Evolutionary conservation across 108 stramenopile genomes (phyloP), one percentile per base, ranked within the genome.

Genomic region (Nitzschia sp.): DNA sequence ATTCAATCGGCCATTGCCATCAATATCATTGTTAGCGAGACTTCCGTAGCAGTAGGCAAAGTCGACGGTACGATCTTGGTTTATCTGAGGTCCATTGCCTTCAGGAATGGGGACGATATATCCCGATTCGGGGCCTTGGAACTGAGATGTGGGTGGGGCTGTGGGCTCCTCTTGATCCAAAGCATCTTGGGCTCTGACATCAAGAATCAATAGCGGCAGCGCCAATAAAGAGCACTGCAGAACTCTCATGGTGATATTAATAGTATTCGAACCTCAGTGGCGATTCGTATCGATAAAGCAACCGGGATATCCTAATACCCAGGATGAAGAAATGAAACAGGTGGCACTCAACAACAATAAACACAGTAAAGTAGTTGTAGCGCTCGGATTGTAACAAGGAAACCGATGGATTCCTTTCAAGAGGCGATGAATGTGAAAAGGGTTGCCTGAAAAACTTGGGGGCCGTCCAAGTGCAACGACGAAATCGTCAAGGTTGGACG

Each of bases 1-100:
- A 54, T 54, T 49, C 21, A 76, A 19, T 28, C 58, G 60, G 2
- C 46, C 46, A 34, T 74, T 46, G 6, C 45, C 45, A 26, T 74
- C 60, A 21, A 38, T 35, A 36, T 74, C 73, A 33, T 65, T 32
- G 3, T 38, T 29, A 31, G 29, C 59, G 60, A 76, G 32, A 38
- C 67, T 31, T 27, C 28, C 36, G 57, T 69, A 76, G 57, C 75
- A 76, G 34, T 64, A 68, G 1, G 61, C 53, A 32, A 59, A 76
- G 31, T 76, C 75, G 19, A 76, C 75, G 0, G 35, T 62, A 9
- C 68, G 60, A 48, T 76, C 75, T 74, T 74, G 73, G 38, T 74
- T 74, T 4, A 66, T 64, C 13, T 54, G 54, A 0, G 73, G 65
- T 28, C 73, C 73, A n/a, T 19, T 45, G 55, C 61, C 61, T 62